Evolutionary conservation across 352 stramenopile species (phyloP), one percentile per base, ranked within the genome.

Genomic region (Albugo laibachii): DNA sequence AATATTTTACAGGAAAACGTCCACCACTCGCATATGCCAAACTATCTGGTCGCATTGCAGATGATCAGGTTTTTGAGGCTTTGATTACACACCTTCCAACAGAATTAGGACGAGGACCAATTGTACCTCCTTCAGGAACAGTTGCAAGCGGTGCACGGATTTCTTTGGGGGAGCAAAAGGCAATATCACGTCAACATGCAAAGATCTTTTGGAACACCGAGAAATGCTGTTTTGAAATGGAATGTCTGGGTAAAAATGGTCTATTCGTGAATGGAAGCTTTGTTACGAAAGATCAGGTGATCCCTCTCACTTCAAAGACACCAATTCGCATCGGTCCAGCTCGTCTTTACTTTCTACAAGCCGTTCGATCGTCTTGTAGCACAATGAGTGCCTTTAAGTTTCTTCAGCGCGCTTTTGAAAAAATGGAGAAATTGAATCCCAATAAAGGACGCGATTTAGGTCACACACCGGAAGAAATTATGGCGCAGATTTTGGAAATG

Each of bases 341-440:
- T 41, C 61, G 74, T 15, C 36, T 89, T 16, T 89, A 89, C 54
- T 89, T 89, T 46, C 50, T 89, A 6, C 65, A 57, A 15, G 74
- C 69, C 14, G 61, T 87, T 19, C 74, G 76, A 34, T 84, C 74
- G 20, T 65, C 65, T 3, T 79, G 73, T 52, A 82, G 74, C 46
- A 81, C 76, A 11, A 83, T 89, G 77, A 83, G 71, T 54, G 77
- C 74, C 24, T 78, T 65, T 55, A 86, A 87, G 46, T 62, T 89
- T 41, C 65, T 89, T 43, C 76, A 86, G 44, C 71, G 69, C 65
- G 71, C 65, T 8, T 89, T 89, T 50, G 76, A 89, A 42, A 89
- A 89, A 53, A 66, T 69, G 31, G 73, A 79, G 18, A 45, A 48
- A 21, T 14, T 35, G 36, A 20, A 40, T 27, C 31, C 46, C 15